Conservation (phyloP, 768 basidiomycete genomes). For the Podaxis carcinomalis region DNA sequence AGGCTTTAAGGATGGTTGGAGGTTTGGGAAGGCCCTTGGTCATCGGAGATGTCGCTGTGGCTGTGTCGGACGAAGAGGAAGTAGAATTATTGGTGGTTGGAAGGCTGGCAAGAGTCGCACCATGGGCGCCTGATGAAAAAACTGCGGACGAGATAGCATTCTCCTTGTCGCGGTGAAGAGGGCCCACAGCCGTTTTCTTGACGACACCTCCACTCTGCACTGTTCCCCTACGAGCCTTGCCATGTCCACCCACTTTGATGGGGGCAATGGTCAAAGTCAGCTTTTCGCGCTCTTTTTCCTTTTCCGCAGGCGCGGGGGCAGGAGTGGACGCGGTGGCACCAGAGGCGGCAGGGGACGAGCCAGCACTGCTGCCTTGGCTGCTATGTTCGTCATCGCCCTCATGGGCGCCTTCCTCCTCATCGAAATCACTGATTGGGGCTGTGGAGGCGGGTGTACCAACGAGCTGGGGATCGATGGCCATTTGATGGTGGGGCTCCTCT, state of each 20-base stretch:
- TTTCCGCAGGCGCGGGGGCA: slow-evolving; percentile 13
- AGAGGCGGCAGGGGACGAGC: slow-evolving; percentile 9
- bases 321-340: not conserved
- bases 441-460: slow-evolving; percentile 56
- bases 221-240: slow-evolving; percentile 59
- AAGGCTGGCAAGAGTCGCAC: slow-evolving; percentile 8
- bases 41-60: slow-evolving; percentile 17
- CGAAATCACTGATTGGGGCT: slow-evolving; percentile 29
- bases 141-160: slow-evolving; percentile 18
- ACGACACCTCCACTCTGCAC: slow-evolving; percentile 70
- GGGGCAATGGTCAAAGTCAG: slow-evolving; percentile 47
- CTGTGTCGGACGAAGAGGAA: not conserved
- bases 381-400: slow-evolving; percentile 20
- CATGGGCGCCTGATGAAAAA: slow-evolving; percentile 16
- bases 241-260: slow-evolving; percentile 56
- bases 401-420: slow-evolving; percentile 27
- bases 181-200: slow-evolving; percentile 43
- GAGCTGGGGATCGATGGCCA: slow-evolving; percentile 70
- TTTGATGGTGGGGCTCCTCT: slow-evolving; percentile 13
- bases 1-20: slow-evolving; percentile 9
- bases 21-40: slow-evolving; percentile 6
- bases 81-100: not conserved
- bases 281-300: slow-evolving; percentile 24
- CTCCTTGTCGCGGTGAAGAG: slow-evolving; percentile 30
- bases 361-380: slow-evolving; percentile 16